phyloP scores from a whole-genome alignment of 768 basidiomycete genomes.

The Calocybe cyanea region DNA sequence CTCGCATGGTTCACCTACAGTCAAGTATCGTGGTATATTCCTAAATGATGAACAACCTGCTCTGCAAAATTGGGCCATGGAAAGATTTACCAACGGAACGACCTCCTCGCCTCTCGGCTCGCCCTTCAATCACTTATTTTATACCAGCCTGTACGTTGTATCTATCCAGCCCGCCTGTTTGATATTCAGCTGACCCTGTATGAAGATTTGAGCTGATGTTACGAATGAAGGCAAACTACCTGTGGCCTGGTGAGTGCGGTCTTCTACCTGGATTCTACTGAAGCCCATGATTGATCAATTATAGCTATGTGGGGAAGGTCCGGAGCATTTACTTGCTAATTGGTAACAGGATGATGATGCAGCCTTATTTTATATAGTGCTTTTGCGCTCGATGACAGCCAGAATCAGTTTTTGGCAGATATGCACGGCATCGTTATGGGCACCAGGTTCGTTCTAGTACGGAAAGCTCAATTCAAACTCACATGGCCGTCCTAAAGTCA shows the following conservation, averaged over 20 bases:
- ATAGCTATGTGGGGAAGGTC: conserved; percentile 42
- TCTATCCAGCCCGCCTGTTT: neutral
- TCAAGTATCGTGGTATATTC: conserved; percentile 71
- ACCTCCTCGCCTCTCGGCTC: conserved; percentile 43
- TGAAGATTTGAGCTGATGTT: conserved; percentile 62
- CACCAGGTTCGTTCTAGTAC: conserved; percentile 40
- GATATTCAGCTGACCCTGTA: neutral
- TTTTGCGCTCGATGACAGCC: conserved; percentile 55
- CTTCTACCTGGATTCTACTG: neutral
- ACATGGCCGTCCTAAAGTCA: conserved; percentile 34
- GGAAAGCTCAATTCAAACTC: neutral
- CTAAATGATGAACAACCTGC: conserved; percentile 77
- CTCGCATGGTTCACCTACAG: conserved; percentile 59
- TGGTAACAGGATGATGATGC: neutral
- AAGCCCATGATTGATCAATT: neutral
- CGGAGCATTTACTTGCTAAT: neutral
- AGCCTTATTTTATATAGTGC: conserved; percentile 26
- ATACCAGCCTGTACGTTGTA: conserved; percentile 44
- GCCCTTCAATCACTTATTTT: conserved; percentile 63
- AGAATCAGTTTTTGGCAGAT: conserved; percentile 62
- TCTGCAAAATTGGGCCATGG: conserved; percentile 66
- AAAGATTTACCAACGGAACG: conserved; percentile 64
- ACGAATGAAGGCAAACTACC: conserved; percentile 63
- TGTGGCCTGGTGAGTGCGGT: conserved; percentile 56
- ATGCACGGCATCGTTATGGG: conserved; percentile 70